Evolutionary conservation across 495 filamentous ascomycete genomes (phyloP).

Genomic region (Penicillium canariense): DNA sequence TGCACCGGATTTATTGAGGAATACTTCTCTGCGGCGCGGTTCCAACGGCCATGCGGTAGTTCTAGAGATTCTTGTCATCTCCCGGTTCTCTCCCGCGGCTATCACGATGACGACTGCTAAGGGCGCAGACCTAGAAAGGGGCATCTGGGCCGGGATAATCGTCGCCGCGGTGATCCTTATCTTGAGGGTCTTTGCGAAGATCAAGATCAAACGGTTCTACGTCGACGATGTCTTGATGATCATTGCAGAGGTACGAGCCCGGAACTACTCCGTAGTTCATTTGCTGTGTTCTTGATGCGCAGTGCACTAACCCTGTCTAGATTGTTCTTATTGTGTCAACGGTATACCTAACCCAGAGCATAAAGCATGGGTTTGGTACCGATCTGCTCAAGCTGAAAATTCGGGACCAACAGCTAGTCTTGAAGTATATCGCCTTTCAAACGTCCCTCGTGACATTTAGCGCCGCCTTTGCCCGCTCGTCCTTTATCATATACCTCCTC

Average conservation of each 20-base stretch:
- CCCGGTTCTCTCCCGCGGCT: background rate
- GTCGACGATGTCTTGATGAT: slow-evolving; percentile 41
- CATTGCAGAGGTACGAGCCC: slow-evolving; percentile 28
- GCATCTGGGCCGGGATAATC: slow-evolving; percentile 34
- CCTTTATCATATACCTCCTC: slow-evolving; percentile 36
- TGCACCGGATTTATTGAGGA: no score
- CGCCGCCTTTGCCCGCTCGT: slow-evolving; percentile 31
- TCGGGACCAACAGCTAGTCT: slow-evolving; percentile 16
- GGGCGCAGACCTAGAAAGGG: slow-evolving; percentile 26
- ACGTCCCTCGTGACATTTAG: slow-evolving; percentile 34
- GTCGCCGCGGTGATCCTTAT: slow-evolving; percentile 36
- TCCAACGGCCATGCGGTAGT: background rate
- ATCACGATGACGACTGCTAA: slow-evolving; percentile 6
- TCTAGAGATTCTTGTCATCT: background rate
- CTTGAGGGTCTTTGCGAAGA: slow-evolving; percentile 34
- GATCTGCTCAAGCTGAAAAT: slow-evolving; percentile 16
- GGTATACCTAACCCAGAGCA: slow-evolving; percentile 26
- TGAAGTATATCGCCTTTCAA: slow-evolving; percentile 34
- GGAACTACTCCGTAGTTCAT: background rate
- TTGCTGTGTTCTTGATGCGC: background rate
- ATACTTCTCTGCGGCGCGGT: background rate
- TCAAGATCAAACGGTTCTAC: slow-evolving; percentile 34
- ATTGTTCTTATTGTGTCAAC: slow-evolving; percentile 26
- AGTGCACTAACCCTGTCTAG: slow-evolving; percentile 9
- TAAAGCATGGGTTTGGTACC: slow-evolving; percentile 32